Conservation (phyloP, 2,329 filamentous ascomycete species). For the Claviceps citrina region DNA sequence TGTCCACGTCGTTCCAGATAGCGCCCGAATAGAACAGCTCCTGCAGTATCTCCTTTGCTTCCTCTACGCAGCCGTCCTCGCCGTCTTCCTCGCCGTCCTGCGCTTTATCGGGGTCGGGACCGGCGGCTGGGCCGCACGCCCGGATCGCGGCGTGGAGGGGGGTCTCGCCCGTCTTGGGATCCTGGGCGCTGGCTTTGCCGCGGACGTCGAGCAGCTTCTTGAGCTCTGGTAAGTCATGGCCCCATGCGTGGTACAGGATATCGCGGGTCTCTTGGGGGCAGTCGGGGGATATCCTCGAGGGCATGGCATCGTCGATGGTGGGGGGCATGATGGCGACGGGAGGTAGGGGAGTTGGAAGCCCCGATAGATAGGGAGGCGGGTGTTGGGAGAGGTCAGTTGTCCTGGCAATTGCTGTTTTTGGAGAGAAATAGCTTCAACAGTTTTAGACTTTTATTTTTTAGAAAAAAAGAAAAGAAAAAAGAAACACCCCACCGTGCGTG, state of each 20-base stretch:
- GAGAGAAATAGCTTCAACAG: too few species aligned
- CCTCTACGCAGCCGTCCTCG: constrained; percentile 33
- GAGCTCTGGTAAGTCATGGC: constrained; percentile 48
- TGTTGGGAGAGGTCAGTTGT: too few species aligned
- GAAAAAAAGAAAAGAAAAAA: too few species aligned
- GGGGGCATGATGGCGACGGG: constrained; percentile 5
- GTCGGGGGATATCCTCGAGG: constrained; percentile 35
- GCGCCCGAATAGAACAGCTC: constrained; percentile 75
- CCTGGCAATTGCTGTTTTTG: too few species aligned
- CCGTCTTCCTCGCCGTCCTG: constrained; percentile 21
- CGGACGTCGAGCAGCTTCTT: constrained; percentile 52
- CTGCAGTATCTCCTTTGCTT: constrained; percentile 51
- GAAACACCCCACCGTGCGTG: too few species aligned
- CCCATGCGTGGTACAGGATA: constrained; percentile 40
- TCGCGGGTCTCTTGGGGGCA: constrained; percentile 36
- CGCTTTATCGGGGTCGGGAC: constrained; percentile 10
- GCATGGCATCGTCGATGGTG: constrained; percentile 33
- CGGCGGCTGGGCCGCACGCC: constrained; percentile 42
- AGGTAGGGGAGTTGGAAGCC: too few species aligned
- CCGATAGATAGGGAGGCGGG: too few species aligned
- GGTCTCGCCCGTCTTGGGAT: constrained; percentile 70
- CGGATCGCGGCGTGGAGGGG: constrained; percentile 83
- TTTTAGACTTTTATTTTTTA: too few species aligned
- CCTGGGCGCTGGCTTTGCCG: constrained; percentile 58
- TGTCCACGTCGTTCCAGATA: constrained; percentile 93